Evolutionary conservation across 805 yeast species (phyloP), one percentile per base, ranked within the genome.

Genomic region (Priceomyces medius): DNA sequence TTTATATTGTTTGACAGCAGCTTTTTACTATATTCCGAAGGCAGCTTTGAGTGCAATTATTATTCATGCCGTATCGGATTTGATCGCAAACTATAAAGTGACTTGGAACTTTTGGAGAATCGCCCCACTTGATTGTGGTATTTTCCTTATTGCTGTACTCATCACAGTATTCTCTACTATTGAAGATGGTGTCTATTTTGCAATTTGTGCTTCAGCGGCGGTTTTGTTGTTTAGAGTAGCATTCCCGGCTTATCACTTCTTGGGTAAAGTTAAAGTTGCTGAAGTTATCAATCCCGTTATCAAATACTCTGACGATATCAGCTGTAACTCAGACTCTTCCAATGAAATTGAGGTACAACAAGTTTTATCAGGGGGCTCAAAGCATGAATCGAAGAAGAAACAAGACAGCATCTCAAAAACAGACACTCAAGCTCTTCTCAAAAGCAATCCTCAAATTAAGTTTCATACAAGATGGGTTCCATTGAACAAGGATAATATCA

Each of bases 171-270:
- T 88, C 51, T 68, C 88, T 4, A 69, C 88, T 4, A 85, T 90
- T 58, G 97, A 90, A 63, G 70, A 81, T 56, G 97, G 96, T 68
- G 84, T 90, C 53, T 90, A 90, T 68, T 90, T 89, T 64, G 91
- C 96, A 31, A 77, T 88, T 50, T 81, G 85, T 56, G 91, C 96
- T 42, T 86, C 95, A 24, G 77, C 75, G 51, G 96, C 88, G 16
- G 71, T 78, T 33, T 64, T 89, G 43, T 68, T 90, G 42, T 79
- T 88, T 67, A 79, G 88, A 56, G 61, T 85, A 36, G 86, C 95
- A 19, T 81, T 79, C 68, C 95, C 97, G 32, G 74, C 75, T 43
- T 96, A 96, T 49, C 75, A 78, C 38, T 88, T 89, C 67, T 71
- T 90, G 59, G 97, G 97, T 41, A 74, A 83, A 51, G 77, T 88